phyloP scores from a whole-genome alignment of 2,329 filamentous ascomycete species.

The Myotisia sp. region DNA sequence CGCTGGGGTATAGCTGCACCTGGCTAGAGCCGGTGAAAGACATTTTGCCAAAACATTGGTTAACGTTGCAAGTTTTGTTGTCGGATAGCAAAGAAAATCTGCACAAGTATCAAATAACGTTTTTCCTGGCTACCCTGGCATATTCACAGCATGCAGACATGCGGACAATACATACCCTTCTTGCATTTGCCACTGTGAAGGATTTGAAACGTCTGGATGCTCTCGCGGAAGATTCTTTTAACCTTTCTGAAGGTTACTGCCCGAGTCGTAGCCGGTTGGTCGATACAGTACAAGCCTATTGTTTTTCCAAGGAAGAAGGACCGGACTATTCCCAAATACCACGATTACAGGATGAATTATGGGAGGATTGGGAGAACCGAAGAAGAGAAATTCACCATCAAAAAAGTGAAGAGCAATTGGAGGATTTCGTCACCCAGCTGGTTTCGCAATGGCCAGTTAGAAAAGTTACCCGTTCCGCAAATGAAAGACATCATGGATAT shows the following conservation, averaged over 20 bases:
- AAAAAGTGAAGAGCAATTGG: not conserved
- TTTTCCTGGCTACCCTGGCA: not conserved
- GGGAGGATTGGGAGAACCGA: not conserved
- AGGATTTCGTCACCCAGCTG: not conserved
- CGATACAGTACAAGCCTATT: not conserved
- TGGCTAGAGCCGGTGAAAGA: not conserved
- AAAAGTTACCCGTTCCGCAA: not conserved
- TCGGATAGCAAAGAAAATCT: not conserved
- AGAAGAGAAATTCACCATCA: not conserved
- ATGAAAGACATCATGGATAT: not conserved
- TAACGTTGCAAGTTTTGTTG: not conserved
- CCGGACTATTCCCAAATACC: not conserved
- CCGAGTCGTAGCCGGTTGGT: not conserved
- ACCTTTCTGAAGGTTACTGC: not conserved
- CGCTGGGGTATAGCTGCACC: not conserved
- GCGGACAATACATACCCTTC: not conserved
- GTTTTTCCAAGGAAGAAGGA: not conserved
- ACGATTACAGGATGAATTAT: not conserved
- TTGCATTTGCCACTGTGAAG: not conserved
- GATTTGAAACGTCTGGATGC: not conserved
- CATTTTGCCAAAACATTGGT: not conserved
- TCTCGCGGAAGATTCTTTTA: not conserved
- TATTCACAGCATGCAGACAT: not conserved
- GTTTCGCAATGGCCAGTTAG: not conserved
- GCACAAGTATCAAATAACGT: slow-evolving; percentile 1